Evolutionary conservation across 1,139 yeast species (phyloP), one percentile per base, ranked within the genome.

Genomic region (Pneumocystis wakefieldiae): DNA sequence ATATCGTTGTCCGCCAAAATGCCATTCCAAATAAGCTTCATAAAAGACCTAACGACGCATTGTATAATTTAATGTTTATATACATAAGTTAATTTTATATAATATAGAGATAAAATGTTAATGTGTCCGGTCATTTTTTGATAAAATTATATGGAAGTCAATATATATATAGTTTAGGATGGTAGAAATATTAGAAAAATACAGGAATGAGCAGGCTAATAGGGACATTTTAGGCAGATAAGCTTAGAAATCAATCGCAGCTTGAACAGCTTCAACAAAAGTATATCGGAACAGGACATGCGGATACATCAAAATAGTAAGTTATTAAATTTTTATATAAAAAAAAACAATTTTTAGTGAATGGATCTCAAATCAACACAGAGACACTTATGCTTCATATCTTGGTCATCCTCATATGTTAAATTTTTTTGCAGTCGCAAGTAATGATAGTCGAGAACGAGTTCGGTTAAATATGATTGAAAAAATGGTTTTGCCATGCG

Each of bases 381-480:
- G 87, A 67, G 97, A 94, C 71, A 83, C 95, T 0, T 83, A 84
- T 67, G 81, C 89, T 1, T 80, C 87, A 19, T 73, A 88, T 62
- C 80, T 83, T 35, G 86, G 87, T 36, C 96, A 91, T 72, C 83
- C 84, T 19, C 81, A 82, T 2, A 67, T 86, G 63, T 72, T 88
- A 59, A 81, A 83, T 67, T 87, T 87, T 70, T 77, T 85, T 62
- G 76, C 95, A n/a, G 71, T 86, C 8, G 87, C 85, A 0, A 72
- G 79, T 62, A 83, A 82, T 62, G 79, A 81, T 68, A 82, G 86
- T 38, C 80, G 78, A 62, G 76, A 75, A 38, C 67, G 81, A 35
- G 72, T 81, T 29, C 77, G 83, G 63, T 77, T 79, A 61, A 75
- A 78, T 59, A 74, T 86, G 69, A 79, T 87, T 35, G 86, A 83